Conservation (phyloP, 805 yeast genomes). For the Ascoidea asiatica region DNA sequence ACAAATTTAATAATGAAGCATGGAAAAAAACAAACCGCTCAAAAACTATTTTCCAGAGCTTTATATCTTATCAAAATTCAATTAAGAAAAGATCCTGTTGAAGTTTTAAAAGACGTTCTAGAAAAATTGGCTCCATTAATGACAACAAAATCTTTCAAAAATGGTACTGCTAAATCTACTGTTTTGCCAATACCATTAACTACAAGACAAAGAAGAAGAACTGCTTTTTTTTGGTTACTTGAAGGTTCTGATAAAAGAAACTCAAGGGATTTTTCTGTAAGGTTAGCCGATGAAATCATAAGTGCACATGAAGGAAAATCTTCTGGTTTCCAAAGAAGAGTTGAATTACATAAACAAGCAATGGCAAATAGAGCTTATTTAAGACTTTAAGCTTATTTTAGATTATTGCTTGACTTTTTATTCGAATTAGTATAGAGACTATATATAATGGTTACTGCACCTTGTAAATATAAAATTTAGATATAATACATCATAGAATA, state of each 20-base stretch:
- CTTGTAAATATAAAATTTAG: no score
- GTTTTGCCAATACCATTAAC: constrained; percentile 75
- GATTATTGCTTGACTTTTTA: no score
- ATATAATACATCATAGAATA: no score
- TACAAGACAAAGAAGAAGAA: constrained; percentile 70
- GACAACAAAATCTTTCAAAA: constrained; percentile 59
- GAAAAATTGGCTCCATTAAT: constrained; percentile 80
- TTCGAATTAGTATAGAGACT: no score
- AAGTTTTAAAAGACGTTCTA: constrained; percentile 55
- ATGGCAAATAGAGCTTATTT: constrained; percentile 79
- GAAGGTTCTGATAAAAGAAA: constrained; percentile 74
- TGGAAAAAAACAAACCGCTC: constrained; percentile 78
- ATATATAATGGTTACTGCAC: no score
- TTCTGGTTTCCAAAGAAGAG: constrained; percentile 72
- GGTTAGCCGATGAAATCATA: constrained; percentile 82
- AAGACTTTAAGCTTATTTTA: no score
- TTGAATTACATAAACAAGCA: constrained; percentile 74
- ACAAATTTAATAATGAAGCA: constrained; percentile 84
- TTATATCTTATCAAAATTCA: constrained; percentile 66
- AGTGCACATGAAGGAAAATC: constrained; percentile 68
- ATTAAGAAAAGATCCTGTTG: constrained; percentile 68
- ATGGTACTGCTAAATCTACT: constrained; percentile 75
- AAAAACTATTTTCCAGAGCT: constrained; percentile 59
- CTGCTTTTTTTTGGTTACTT: constrained; percentile 83
- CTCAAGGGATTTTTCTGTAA: constrained; percentile 70